Conservation (phyloP, 768 basidiomycete genomes). For the Xerocomellus dryophilus region DNA sequence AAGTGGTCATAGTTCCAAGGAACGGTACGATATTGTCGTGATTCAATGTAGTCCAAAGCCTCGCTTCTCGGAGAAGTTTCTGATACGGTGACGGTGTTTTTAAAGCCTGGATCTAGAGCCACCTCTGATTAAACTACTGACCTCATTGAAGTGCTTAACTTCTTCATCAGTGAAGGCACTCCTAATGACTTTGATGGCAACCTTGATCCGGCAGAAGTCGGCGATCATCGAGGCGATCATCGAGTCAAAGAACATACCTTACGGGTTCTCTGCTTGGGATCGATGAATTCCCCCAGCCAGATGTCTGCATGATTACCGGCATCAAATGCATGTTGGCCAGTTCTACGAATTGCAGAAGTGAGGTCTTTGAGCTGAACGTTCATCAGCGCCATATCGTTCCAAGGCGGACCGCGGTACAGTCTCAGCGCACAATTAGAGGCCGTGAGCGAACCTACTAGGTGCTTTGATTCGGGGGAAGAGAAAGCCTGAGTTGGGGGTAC, state of each 20-base stretch:
- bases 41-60: constrained; percentile 23
- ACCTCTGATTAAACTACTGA: constrained; percentile 1
- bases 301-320: constrained; percentile 23
- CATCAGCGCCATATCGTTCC: constrained; percentile 15
- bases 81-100: neutral
- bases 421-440: neutral
- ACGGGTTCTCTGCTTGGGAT: constrained; percentile 3
- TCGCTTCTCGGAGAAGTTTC: constrained; percentile 30
- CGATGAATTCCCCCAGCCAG: constrained; percentile 20
- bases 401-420: neutral
- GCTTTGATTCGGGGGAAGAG: neutral
- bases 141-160: constrained; percentile 19
- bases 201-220: constrained; percentile 5
- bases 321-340: constrained; percentile 16
- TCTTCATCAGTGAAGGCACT: constrained; percentile 15
- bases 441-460: neutral
- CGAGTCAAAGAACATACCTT: constrained; percentile 5
- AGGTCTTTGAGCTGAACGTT: constrained; percentile 23
- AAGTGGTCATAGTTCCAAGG: constrained; percentile 18
- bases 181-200: constrained; percentile 30
- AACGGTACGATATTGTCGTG: constrained; percentile 28
- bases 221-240: neutral
- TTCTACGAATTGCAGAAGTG: constrained; percentile 12
- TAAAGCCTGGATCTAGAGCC: neutral
- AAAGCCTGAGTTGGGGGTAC: neutral